These are phyloP conservation scores for Aspergillus clavatus DNA, from an alignment of 2,329 filamentous ascomycete species.

Conservation along the genomic window DNA sequence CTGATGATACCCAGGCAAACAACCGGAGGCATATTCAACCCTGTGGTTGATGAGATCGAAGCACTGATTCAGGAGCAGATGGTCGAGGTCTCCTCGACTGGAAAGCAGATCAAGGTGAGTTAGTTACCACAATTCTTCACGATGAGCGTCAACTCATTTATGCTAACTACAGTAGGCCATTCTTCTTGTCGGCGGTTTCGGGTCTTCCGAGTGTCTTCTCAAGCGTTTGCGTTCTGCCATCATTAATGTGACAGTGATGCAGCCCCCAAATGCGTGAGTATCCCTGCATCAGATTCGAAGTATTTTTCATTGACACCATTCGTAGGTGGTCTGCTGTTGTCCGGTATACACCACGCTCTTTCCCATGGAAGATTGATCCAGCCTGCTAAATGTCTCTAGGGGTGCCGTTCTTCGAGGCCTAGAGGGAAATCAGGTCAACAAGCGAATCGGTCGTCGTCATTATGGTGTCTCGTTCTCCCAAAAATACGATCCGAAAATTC, in stretches of 20 bases:
- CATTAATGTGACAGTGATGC: slow-evolving; percentile 27
- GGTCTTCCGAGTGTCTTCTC: slow-evolving; percentile 34
- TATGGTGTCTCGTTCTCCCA: slow-evolving; percentile 1
- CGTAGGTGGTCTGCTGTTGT: slow-evolving; percentile 25
- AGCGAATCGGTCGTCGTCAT: slow-evolving; percentile 16
- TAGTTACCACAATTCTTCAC: too few relatives aligned
- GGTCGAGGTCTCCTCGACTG: neutral
- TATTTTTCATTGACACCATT: neutral
- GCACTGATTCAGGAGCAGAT: slow-evolving; percentile 22
- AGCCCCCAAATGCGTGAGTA: slow-evolving; percentile 26
- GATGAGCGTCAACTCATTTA: too few relatives aligned
- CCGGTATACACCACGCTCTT: slow-evolving; percentile 11
- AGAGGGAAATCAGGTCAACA: slow-evolving; percentile 20
- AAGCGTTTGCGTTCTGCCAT: slow-evolving; percentile 21
- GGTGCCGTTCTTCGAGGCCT: slow-evolving; percentile 23
- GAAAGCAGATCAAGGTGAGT: slow-evolving; percentile 7
- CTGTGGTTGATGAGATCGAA: slow-evolving; percentile 23
- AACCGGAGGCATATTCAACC: slow-evolving; percentile 25
- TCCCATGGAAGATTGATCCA: neutral
- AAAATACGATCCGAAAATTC: neutral
- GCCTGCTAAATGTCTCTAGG: slow-evolving; percentile 4
- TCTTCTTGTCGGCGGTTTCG: slow-evolving; percentile 39
- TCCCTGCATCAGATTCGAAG: neutral
- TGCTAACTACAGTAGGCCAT: slow-evolving; percentile 28
- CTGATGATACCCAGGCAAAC: slow-evolving; percentile 13